phyloP scores from a whole-genome alignment of 768 basidiomycete genomes.

The Mrakia blollopis region DNA sequence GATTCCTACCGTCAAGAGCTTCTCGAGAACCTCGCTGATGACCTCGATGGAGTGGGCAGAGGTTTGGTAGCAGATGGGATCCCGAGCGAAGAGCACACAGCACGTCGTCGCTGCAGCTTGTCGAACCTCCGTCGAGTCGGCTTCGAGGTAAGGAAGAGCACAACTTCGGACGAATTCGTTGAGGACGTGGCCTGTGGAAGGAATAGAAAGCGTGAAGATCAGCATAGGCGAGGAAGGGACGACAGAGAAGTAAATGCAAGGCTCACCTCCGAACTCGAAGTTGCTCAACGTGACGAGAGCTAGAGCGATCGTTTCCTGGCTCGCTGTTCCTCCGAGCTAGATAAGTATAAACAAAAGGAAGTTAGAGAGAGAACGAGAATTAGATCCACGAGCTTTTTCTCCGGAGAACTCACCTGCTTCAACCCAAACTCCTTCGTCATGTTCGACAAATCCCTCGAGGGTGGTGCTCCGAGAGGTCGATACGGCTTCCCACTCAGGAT shows the following conservation, averaged over 20 bases:
- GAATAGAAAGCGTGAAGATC: background rate
- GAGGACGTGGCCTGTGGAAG: constrained; percentile 67
- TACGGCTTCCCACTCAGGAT: constrained; percentile 80
- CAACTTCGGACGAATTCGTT: constrained; percentile 93
- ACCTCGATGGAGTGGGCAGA: constrained; percentile 94
- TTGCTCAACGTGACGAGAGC: constrained; percentile 80
- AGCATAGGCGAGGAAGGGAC: background rate
- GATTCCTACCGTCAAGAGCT: constrained; percentile 87
- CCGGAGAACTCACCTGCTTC: constrained; percentile 10
- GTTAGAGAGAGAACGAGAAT: background rate
- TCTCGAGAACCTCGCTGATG: constrained; percentile 96
- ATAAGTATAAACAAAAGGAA: background rate
- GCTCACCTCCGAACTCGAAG: constrained; percentile 87
- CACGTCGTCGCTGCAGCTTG: constrained; percentile 87
- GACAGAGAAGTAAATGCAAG: constrained; percentile 16
- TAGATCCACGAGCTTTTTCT: background rate
- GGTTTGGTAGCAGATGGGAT: constrained; percentile 92
- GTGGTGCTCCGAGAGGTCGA: constrained; percentile 79
- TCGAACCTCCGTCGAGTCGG: constrained; percentile 81
- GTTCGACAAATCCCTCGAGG: constrained; percentile 43
- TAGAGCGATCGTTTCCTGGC: constrained; percentile 56
- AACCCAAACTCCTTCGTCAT: constrained; percentile 13
- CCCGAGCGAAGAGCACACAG: constrained; percentile 82
- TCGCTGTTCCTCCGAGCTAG: constrained; percentile 28
- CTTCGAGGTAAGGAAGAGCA: constrained; percentile 87